Evolutionary conservation across 352 stramenopile species (phyloP), one percentile per base, ranked within the genome.

Genomic region (Pythium scleroteichum): DNA sequence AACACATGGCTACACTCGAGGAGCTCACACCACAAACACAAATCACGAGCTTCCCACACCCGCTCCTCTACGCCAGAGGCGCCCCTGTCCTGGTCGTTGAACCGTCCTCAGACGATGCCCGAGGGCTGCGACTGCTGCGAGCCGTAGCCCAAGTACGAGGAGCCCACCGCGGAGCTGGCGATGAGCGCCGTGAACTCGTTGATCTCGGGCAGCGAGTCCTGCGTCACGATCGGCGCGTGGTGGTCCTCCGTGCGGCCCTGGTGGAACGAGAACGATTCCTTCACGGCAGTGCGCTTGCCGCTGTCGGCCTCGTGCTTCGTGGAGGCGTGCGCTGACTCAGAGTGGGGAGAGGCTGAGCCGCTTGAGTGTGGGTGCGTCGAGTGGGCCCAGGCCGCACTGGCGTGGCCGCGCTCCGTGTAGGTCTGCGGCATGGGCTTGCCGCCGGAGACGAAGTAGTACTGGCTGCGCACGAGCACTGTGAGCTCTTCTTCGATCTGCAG

Each of bases 401-500:
- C 26, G 19, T 59, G 44, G 4, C 48, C 62, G 9, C 39, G 53
- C n/a, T 62, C 6, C 14, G 61, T 69, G 42, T 59, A 60, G 4
- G 23, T 69, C 5, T 38, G 23, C 7, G 69, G 55, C 26, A 77
- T 29, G 14, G 57, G 53, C 20, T 64, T 71, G 13, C 82, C 82
- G 33, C 82, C 76, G 22, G 82, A 82, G 5, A 92, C 69, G 48
- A 90, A 92, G 62, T 92, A 91, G 59, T 93, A 90, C 53, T 90
- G 79, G 50, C 84, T 91, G 38, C 84, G 81, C 17, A 93, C 78
- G 12, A 93, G 61, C 55, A 93, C 81, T 1, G 81, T 90, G 41
- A 93, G 78, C 50, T 93, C 84, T 61, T 93, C 78, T 50, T 93
- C 84, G 57, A 93, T 93, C 62, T 90, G 78, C 12, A 90, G 45